A percentile compares a stretch with the other conserved stretches of the same genome.
Evolutionary conservation across 345 rosid genomes (phyloP).

Genomic region (Gossypium thurberi): DNA sequence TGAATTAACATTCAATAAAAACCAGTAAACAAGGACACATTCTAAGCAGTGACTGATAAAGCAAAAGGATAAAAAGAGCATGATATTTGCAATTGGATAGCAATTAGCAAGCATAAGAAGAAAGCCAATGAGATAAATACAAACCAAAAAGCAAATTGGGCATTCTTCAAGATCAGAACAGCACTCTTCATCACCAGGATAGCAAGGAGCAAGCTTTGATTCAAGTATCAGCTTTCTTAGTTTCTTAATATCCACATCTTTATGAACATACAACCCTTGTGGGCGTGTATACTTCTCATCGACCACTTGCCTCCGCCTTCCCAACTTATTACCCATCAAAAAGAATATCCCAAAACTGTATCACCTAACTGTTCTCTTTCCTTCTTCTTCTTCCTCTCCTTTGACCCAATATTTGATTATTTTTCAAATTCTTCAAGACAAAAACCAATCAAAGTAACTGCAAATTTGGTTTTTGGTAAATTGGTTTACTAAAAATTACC

Average conservation of each 20-base stretch:
- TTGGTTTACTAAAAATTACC: background rate
- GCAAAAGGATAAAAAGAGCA: conserved; percentile 2
- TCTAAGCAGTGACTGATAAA: background rate
- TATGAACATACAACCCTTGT: conserved; percentile 84
- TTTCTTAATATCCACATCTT: conserved; percentile 95
- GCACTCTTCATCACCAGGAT: conserved; percentile 84
- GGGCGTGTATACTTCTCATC: conserved; percentile 88
- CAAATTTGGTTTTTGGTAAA: conserved; percentile 13
- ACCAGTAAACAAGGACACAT: background rate
- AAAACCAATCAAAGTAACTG: conserved; percentile 10
- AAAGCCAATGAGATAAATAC: conserved; percentile 23
- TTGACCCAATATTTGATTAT: background rate
- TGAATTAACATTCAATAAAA: conserved; percentile 4
- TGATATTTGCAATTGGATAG: background rate
- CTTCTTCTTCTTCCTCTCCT: background rate
- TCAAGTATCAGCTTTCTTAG: conserved; percentile 88
- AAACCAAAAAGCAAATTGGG: conserved; percentile 95
- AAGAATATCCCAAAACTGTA: background rate
- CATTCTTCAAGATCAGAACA: conserved; percentile 82
- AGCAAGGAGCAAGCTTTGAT: conserved; percentile 97
- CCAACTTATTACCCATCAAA: conserved; percentile 93
- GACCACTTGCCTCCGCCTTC: conserved; percentile 77
- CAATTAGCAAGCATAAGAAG: background rate
- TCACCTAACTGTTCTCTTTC: background rate
- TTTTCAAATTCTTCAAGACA: conserved; percentile 7